These are phyloP conservation scores for Akanthomyces dipterigenus DNA, from an alignment of 2,329 filamentous ascomycete species.

Conservation along the genomic window DNA sequence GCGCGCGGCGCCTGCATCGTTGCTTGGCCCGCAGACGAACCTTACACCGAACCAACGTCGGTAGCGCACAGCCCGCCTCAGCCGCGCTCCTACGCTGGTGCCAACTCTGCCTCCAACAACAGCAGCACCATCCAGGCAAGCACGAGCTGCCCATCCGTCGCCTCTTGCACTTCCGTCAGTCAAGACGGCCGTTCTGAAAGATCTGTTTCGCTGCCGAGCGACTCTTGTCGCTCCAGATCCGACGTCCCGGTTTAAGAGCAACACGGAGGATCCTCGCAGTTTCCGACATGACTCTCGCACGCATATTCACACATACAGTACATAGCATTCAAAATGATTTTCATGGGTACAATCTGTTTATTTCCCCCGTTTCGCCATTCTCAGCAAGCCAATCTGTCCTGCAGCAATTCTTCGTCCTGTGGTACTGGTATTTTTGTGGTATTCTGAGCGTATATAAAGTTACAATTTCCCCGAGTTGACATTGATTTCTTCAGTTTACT, in stretches of 20 bases:
- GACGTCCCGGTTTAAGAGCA: neutral
- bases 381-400: constrained; percentile 8
- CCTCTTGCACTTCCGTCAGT: neutral
- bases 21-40: constrained; percentile 24
- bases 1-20: constrained; percentile 21
- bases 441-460: constrained; percentile 5
- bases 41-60: constrained; percentile 11
- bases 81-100: neutral
- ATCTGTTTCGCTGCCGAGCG: neutral
- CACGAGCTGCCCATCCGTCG: neutral
- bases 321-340: neutral
- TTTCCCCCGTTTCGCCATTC: neutral
- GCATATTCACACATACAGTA: neutral
- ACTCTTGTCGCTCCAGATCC: neutral
- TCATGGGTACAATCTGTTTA: neutral
- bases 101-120: neutral
- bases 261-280: neutral
- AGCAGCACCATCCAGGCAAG: neutral
- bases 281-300: neutral
- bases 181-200: neutral
- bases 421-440: constrained; percentile 5
- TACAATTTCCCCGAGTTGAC: neutral
- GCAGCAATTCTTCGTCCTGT: neutral
- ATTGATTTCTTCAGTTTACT: neutral
- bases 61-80: neutral